Evolutionary conservation across 495 filamentous ascomycete genomes (phyloP).

Genomic region (Neurospora sp.): DNA sequence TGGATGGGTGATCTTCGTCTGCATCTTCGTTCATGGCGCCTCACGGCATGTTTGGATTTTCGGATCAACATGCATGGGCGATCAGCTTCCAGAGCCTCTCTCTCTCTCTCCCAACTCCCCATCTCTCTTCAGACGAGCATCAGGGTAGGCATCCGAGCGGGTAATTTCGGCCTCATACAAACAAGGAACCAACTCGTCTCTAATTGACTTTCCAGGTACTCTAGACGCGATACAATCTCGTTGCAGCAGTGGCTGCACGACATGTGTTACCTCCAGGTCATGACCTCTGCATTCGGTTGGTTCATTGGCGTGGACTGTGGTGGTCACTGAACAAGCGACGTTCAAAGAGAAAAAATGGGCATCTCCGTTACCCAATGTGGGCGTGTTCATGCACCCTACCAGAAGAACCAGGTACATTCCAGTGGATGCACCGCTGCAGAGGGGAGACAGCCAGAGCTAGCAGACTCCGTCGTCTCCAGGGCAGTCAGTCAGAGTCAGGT

Average conservation of each 20-base stretch:
- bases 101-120: background rate
- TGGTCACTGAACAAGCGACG: background rate
- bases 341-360: background rate
- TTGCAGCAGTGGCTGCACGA: background rate
- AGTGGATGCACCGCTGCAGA: background rate
- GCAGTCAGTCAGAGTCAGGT: background rate
- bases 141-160: background rate
- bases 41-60: background rate
- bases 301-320: background rate
- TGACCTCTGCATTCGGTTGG: background rate
- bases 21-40: background rate
- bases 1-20: background rate
- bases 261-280: background rate
- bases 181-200: background rate
- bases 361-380: background rate
- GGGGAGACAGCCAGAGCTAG: background rate
- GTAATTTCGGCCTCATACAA: background rate
- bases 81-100: background rate
- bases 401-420: background rate
- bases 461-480: background rate
- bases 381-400: background rate
- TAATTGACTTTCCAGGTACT: background rate
- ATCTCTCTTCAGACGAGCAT: background rate
- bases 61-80: background rate
- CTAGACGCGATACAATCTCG: background rate